Conservation (phyloP, 306 rosid genomes). For the Ammopiptanthus mongolicus region DNA sequence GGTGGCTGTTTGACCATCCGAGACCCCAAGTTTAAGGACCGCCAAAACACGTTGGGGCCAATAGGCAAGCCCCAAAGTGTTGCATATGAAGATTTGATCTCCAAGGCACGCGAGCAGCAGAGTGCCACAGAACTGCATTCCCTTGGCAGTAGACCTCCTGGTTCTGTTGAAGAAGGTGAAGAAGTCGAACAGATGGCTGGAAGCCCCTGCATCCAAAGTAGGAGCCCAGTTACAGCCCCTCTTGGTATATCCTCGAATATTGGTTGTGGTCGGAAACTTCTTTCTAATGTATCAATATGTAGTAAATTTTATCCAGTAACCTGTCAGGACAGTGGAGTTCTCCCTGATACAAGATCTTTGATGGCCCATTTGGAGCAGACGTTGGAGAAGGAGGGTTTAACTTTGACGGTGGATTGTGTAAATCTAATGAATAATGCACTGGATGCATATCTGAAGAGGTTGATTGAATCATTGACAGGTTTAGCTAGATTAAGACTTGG, state of each 20-base stretch:
- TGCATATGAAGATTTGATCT: slow-evolving; percentile 32
- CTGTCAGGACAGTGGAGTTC: slow-evolving; percentile 57
- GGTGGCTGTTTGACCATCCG: slow-evolving; percentile 42
- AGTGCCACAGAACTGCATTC: slow-evolving; percentile 91
- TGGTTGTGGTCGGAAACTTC: slow-evolving; percentile 42
- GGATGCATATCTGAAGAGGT: slow-evolving; percentile 81
- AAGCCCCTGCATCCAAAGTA: slow-evolving; percentile 84
- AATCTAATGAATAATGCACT: slow-evolving; percentile 79
- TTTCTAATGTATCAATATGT: slow-evolving; percentile 41
- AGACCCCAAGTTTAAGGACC: slow-evolving; percentile 47
- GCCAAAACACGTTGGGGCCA: slow-evolving; percentile 53
- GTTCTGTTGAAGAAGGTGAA: slow-evolving; percentile 96
- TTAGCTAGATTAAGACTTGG: slow-evolving; percentile 51
- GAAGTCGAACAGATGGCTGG: slow-evolving; percentile 89
- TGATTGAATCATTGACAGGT: slow-evolving; percentile 60
- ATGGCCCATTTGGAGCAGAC: slow-evolving; percentile 63
- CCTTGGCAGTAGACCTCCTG: slow-evolving; percentile 91
- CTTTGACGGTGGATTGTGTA: slow-evolving; percentile 53
- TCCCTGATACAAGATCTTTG: slow-evolving; percentile 70
- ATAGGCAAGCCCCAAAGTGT: slow-evolving; percentile 53
- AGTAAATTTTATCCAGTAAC: slow-evolving; percentile 44
- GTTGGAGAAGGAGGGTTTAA: slow-evolving; percentile 65
- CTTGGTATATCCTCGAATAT: slow-evolving; percentile 65
- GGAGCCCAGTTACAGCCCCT: slow-evolving; percentile 94
- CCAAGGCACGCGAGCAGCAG: slow-evolving; percentile 71